phyloP scores from a whole-genome alignment of 129 eudicot genomes.

The Erigeron canadensis region DNA sequence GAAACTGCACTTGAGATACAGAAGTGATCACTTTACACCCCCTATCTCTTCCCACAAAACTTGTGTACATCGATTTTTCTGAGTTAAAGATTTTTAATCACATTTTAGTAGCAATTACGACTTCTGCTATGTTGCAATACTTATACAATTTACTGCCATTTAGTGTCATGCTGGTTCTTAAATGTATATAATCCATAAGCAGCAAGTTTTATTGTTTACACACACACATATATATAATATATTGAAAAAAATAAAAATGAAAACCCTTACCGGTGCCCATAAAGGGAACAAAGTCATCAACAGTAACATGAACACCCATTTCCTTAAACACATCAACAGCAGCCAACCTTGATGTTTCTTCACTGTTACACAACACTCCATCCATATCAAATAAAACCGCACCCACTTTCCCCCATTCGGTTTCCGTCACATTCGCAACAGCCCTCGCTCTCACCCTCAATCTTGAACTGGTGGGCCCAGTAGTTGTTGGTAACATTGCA shows the following conservation, averaged over 20 bases:
- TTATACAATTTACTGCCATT: too few species aligned
- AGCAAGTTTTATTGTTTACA: too few species aligned
- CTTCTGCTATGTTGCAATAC: too few species aligned
- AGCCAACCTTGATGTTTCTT: constrained; percentile 73
- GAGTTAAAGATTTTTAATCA: too few species aligned
- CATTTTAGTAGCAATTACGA: too few species aligned
- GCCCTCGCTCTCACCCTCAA: constrained; percentile 44
- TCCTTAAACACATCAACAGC: constrained; percentile 89
- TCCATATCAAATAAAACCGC: constrained; percentile 99
- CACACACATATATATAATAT: too few species aligned
- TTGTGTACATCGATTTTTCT: too few species aligned
- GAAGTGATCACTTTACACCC: not conserved
- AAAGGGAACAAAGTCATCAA: constrained; percentile 85
- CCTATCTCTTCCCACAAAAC: too few species aligned
- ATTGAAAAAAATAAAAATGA: too few species aligned
- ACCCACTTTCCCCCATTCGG: constrained; percentile 82
- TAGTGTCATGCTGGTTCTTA: too few species aligned
- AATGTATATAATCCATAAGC: too few species aligned
- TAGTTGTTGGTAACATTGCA: constrained; percentile 18
- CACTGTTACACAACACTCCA: constrained; percentile 97
- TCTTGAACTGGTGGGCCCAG: constrained; percentile 29
- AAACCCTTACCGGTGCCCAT: constrained; percentile 75
- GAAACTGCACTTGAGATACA: not conserved
- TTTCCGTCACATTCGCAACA: constrained; percentile 40
- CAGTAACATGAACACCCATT: constrained; percentile 83